Conservation (phyloP, 805 yeast genomes). For the Ogataea trehalophila region DNA sequence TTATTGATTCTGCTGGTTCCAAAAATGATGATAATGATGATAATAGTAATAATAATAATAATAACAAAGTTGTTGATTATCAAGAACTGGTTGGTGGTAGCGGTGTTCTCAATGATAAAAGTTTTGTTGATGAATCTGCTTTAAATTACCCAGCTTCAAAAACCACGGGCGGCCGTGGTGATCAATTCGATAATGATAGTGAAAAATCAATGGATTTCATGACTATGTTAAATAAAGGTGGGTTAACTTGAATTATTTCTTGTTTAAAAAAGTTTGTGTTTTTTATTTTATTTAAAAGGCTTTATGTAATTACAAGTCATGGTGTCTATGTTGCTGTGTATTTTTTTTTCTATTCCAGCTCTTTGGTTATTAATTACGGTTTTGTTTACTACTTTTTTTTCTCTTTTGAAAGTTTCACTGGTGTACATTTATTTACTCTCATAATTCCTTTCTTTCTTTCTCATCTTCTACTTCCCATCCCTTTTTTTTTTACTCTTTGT, state of each 20-base stretch:
- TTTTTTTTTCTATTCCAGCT: no score
- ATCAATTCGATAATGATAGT: background rate
- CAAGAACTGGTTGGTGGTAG: no score
- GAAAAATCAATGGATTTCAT: background rate
- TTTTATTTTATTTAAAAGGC: background rate
- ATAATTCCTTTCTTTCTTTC: no score
- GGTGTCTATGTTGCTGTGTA: no score
- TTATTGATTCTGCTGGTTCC: background rate
- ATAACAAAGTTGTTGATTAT: background rate
- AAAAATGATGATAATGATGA: background rate
- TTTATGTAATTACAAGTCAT: no score
- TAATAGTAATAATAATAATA: background rate
- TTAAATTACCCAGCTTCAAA: background rate
- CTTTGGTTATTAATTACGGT: no score
- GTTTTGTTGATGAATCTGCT: background rate
- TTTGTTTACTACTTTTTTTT: no score
- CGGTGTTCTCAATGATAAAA: background rate
- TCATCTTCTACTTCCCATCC: no score
- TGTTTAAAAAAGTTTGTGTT: background rate
- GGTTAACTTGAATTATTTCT: background rate
- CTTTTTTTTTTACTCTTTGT: no score
- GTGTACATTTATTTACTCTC: no score
- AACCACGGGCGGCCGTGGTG: background rate
- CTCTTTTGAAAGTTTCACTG: no score
- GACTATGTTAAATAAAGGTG: conserved; percentile 1